phyloP scores from a whole-genome alignment of 805 yeast genomes.

The Ogataea ganodermae region DNA sequence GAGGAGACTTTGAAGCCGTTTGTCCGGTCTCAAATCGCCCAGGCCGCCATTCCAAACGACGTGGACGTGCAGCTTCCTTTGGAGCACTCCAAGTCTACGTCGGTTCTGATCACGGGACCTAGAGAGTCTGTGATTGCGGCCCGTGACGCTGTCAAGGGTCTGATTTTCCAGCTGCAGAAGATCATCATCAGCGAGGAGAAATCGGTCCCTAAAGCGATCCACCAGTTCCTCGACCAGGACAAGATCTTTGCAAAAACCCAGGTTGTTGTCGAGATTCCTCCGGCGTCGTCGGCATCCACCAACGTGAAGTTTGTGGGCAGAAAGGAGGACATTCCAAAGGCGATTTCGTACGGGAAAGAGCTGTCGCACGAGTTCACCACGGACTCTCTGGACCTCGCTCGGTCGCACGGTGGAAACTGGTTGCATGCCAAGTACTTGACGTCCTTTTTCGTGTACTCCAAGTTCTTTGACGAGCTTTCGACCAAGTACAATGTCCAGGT shows the following conservation, averaged over 20 bases:
- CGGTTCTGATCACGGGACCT: conserved; percentile 64
- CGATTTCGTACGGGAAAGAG: conserved; percentile 61
- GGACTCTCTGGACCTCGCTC: conserved; percentile 77
- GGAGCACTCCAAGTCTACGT: conserved; percentile 40
- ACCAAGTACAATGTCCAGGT: conserved; percentile 44
- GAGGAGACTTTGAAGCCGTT: conserved; percentile 47
- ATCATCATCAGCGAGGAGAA: conserved; percentile 55
- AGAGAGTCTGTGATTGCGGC: conserved; percentile 63
- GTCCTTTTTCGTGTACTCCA: conserved; percentile 58
- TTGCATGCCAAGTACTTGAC: conserved; percentile 77
- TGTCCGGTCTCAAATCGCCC: conserved; percentile 36
- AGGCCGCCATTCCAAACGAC: conserved; percentile 25
- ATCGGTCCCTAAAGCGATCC: conserved; percentile 66
- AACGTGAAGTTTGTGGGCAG: conserved; percentile 67
- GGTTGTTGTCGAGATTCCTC: conserved; percentile 61
- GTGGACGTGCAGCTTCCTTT: conserved; percentile 34
- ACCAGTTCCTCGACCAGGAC: conserved; percentile 63
- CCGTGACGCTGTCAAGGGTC: conserved; percentile 50
- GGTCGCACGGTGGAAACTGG: conserved; percentile 81
- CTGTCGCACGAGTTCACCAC: conserved; percentile 60
- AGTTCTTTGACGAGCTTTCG: conserved; percentile 49
- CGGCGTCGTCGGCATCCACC: conserved; percentile 41
- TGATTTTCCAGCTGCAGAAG: conserved; percentile 45
- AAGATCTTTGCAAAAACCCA: conserved; percentile 53
- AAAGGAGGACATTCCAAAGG: conserved; percentile 52